phyloP scores from a whole-genome alignment of 805 yeast species.

The Blastobotrys chiropterorum region DNA sequence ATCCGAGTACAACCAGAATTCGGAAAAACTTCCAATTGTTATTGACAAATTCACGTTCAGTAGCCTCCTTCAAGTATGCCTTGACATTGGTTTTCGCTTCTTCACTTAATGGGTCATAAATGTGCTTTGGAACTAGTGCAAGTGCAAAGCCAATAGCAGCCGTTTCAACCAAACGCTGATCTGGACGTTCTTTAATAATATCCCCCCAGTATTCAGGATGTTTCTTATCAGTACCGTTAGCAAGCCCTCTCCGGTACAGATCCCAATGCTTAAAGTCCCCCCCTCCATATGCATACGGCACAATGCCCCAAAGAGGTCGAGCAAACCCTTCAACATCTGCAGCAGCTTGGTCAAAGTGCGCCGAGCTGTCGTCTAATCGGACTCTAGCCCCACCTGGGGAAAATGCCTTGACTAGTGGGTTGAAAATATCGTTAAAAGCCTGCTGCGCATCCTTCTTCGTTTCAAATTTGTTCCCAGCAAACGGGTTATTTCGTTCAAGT shows the following conservation, averaged over 20 bases:
- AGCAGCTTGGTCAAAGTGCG: slow-evolving; percentile 23
- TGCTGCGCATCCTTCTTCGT: slow-evolving; percentile 12
- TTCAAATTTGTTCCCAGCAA: slow-evolving; percentile 13
- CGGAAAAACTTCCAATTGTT: slow-evolving; percentile 26
- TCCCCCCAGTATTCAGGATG: slow-evolving; percentile 29
- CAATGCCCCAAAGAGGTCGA: slow-evolving; percentile 31
- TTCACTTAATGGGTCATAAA: slow-evolving; percentile 25
- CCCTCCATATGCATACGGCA: slow-evolving; percentile 24
- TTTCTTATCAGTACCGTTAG: slow-evolving; percentile 28
- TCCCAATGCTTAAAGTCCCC: slow-evolving; percentile 24
- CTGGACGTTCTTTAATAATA: slow-evolving; percentile 30
- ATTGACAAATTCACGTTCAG: slow-evolving; percentile 10
- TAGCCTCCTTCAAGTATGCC: slow-evolving; percentile 18
- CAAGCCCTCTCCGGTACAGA: slow-evolving; percentile 23
- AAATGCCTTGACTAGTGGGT: slow-evolving; percentile 14
- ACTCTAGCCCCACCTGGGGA: slow-evolving; percentile 18
- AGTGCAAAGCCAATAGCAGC: slow-evolving; percentile 29
- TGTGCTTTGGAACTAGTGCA: slow-evolving; percentile 22
- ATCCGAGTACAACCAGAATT: slow-evolving; percentile 26
- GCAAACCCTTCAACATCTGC: slow-evolving; percentile 29
- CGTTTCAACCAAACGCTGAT: slow-evolving; percentile 31
- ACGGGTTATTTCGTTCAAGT: slow-evolving; percentile 7
- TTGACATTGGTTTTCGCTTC: slow-evolving; percentile 18
- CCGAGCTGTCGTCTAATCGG: slow-evolving; percentile 22
- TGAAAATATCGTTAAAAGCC: slow-evolving; percentile 12